Evolutionary conservation across 129 eudicot species (phyloP).

Genomic region (Flaveria brownii): DNA sequence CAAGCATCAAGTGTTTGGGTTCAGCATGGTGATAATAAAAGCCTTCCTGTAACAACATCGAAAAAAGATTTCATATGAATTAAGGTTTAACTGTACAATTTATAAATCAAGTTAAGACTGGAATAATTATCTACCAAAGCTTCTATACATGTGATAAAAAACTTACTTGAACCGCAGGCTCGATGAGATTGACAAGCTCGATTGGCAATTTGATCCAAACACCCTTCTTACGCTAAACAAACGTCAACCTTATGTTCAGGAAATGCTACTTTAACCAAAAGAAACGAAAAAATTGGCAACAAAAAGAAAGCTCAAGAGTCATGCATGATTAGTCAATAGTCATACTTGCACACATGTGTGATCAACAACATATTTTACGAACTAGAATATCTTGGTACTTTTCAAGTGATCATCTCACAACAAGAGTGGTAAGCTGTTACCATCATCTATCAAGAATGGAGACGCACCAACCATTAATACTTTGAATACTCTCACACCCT

Average conservation of each 20-base stretch:
- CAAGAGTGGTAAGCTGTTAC: too few relatives aligned
- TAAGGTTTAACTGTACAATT: background rate
- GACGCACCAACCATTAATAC: too few relatives aligned
- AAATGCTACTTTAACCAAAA: slow-evolving; percentile 10
- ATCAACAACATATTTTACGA: background rate
- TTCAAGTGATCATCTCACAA: too few relatives aligned
- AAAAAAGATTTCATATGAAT: background rate
- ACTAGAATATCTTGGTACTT: background rate
- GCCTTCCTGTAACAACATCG: slow-evolving; percentile 52
- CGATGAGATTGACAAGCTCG: slow-evolving; percentile 68
- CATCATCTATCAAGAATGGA: background rate
- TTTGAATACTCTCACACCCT: too few relatives aligned
- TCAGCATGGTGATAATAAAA: slow-evolving; percentile 79
- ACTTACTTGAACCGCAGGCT: slow-evolving; percentile 66
- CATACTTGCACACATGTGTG: background rate
- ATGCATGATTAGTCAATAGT: slow-evolving; percentile 1
- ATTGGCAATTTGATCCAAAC: slow-evolving; percentile 81
- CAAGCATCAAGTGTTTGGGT: slow-evolving; percentile 74
- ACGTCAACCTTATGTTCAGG: slow-evolving; percentile 8
- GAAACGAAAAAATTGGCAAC: background rate
- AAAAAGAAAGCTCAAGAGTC: background rate
- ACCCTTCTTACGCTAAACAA: slow-evolving; percentile 67
- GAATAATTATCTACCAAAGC: background rate
- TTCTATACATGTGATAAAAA: background rate
- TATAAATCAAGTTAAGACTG: slow-evolving; percentile 12